Conservation (phyloP, 176 grass and related monocot species). For the Phoenix roebelenii region DNA sequence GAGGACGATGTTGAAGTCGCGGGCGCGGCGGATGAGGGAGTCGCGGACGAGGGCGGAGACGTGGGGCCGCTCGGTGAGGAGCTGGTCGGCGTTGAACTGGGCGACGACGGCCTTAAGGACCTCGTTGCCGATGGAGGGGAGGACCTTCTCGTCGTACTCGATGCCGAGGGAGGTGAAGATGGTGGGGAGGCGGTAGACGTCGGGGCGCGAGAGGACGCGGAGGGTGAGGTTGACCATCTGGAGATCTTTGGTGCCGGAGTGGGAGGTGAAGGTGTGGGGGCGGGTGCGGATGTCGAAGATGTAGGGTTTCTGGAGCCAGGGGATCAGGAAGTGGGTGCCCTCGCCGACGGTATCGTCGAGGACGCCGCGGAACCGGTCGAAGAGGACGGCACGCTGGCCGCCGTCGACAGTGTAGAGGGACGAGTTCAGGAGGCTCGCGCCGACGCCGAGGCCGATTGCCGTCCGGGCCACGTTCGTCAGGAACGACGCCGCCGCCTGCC, state of each 20-base stretch:
- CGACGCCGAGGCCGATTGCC: conserved; percentile 55
- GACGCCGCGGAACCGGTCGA: conserved; percentile 93
- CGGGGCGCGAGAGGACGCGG: conserved; percentile 87
- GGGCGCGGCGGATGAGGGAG: conserved; percentile 66
- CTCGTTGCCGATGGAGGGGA: conserved; percentile 98
- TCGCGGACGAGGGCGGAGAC: conserved; percentile 95
- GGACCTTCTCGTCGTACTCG: conserved; percentile 98
- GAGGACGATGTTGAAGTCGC: conserved; percentile 96
- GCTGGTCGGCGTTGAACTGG: conserved; percentile 98
- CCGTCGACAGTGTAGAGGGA: conserved; percentile 97
- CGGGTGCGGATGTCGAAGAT: conserved; percentile 97
- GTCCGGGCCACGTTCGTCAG: conserved; percentile 66
- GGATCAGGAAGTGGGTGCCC: conserved; percentile 94
- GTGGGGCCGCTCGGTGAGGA: conserved; percentile 83
- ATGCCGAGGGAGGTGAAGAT: conserved; percentile 99
- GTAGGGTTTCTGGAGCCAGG: conserved; percentile 94
- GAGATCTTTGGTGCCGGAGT: conserved; percentile 93
- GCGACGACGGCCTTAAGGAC: conserved; percentile 97
- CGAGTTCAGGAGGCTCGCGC: conserved; percentile 49
- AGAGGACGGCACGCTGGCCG: conserved; percentile 88
- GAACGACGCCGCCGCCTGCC: conserved; percentile 55
- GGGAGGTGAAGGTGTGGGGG: conserved; percentile 95
- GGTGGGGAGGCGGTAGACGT: conserved; percentile 72
- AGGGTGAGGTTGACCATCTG: conserved; percentile 99
- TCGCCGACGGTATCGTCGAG: conserved; percentile 62